phyloP scores from a whole-genome alignment of 1,284 basidiomycete genomes.

The Boletus sp. region DNA sequence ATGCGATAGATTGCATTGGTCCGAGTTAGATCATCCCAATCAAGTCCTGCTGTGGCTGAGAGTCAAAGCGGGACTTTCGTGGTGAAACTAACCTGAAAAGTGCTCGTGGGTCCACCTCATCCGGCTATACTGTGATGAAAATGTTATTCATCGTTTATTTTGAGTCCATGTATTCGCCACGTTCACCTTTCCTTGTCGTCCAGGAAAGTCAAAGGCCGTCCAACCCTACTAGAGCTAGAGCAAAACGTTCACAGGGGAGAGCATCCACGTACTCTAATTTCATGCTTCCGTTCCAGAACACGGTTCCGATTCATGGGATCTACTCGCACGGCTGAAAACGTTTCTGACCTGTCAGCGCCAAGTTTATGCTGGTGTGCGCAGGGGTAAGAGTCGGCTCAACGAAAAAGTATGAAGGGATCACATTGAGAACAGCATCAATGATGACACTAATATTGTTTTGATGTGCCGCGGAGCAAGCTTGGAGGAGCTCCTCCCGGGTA shows the following conservation, averaged over 20 bases:
- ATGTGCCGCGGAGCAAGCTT: conserved; percentile 60
- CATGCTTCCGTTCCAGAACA: conserved; percentile 57
- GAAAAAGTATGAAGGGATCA: conserved; percentile 33
- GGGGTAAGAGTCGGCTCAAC: conserved; percentile 4
- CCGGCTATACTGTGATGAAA: conserved; percentile 55
- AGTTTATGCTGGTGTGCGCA: conserved; percentile 60
- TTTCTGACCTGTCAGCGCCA: conserved; percentile 81
- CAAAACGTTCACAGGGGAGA: neutral
- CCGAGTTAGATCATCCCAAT: conserved; percentile 76
- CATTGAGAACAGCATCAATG: conserved; percentile 78
- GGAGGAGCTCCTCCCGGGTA: conserved; percentile 76
- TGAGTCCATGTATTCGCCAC: neutral
- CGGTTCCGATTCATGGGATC: conserved; percentile 62
- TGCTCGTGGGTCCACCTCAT: conserved; percentile 70
- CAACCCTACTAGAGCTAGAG: conserved; percentile 55
- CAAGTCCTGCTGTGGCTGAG: conserved; percentile 56
- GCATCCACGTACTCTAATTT: conserved; percentile 60
- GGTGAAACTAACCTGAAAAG: conserved; percentile 59
- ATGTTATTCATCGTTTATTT: neutral
- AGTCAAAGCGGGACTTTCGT: neutral
- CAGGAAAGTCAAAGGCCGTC: conserved; percentile 85
- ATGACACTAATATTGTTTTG: conserved; percentile 62
- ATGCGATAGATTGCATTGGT: conserved; percentile 66
- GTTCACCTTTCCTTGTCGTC: conserved; percentile 68
- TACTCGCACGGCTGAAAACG: conserved; percentile 74